Evolutionary conservation across 2,329 filamentous ascomycete genomes (phyloP).

Genomic region (Fusarium sublunatum): DNA sequence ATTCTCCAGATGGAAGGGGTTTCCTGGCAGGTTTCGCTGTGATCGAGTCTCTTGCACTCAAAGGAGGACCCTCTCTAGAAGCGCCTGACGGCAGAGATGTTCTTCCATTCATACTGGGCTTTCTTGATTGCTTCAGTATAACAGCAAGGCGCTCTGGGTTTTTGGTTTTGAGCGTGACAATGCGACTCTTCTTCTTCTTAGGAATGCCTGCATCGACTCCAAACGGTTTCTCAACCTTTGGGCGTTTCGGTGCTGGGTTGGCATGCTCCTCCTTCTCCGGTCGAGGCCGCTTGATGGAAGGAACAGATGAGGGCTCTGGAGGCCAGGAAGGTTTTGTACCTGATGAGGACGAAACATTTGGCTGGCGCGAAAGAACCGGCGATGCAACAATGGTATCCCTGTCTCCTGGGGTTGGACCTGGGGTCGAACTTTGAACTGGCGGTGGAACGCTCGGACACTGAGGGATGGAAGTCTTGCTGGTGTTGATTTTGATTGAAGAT

Average conservation of each 20-base stretch:
- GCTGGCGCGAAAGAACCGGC: slow-evolving; percentile 39
- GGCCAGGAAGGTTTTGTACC: slow-evolving; percentile 36
- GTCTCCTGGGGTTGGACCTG: slow-evolving; percentile 28
- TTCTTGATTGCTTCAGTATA: slow-evolving; percentile 48
- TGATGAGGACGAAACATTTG: slow-evolving; percentile 38
- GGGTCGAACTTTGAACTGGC: slow-evolving; percentile 17
- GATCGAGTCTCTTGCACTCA: slow-evolving; percentile 47
- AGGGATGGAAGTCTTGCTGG: slow-evolving; percentile 45
- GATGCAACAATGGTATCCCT: slow-evolving; percentile 47
- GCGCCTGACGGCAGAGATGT: slow-evolving; percentile 51
- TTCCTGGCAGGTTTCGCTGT: slow-evolving; percentile 52
- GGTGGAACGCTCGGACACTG: slow-evolving; percentile 28
- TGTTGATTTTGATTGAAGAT: slow-evolving; percentile 56
- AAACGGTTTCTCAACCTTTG: slow-evolving; percentile 51
- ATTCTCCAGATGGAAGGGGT: slow-evolving; percentile 50
- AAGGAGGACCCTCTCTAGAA: slow-evolving; percentile 42
- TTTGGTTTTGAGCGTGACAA: slow-evolving; percentile 54
- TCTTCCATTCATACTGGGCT: slow-evolving; percentile 39
- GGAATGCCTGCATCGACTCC: slow-evolving; percentile 30
- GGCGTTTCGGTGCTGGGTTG: slow-evolving; percentile 53
- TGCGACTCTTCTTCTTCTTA: slow-evolving; percentile 48
- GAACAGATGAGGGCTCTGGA: slow-evolving; percentile 33
- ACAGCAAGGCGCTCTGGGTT: slow-evolving; percentile 52
- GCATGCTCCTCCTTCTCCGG: slow-evolving; percentile 53
- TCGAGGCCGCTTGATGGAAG: slow-evolving; percentile 51